Percentiles rank a stretch among this genome's conserved stretches.
These are phyloP conservation scores for Thozetella sp. DNA, from an alignment of 495 filamentous ascomycete species.

Conservation along the genomic window DNA sequence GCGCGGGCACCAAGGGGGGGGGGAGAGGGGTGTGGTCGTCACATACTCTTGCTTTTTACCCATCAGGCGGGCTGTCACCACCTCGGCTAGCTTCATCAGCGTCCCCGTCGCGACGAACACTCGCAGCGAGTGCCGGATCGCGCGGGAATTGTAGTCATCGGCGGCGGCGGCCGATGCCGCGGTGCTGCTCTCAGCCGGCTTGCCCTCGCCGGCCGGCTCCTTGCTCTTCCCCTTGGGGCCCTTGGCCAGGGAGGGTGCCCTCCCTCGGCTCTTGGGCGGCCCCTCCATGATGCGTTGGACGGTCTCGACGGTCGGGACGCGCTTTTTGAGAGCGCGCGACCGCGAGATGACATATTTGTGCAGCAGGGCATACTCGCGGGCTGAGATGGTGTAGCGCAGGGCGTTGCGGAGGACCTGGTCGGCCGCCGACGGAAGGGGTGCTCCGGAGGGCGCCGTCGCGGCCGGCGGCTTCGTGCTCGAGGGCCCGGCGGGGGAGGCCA, in stretches of 20 bases:
- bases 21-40: not conserved
- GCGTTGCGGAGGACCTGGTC: constrained; percentile 75
- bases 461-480: constrained; percentile 16
- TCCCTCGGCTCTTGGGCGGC: constrained; percentile 8
- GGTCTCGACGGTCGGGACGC: constrained; percentile 55
- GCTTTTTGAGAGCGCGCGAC: constrained; percentile 59
- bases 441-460: constrained; percentile 16
- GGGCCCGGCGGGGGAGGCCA: constrained; percentile 28
- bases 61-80: constrained; percentile 49
- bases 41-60: constrained; percentile 47
- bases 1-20: not conserved
- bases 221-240: constrained; percentile 20
- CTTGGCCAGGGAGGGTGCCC: constrained; percentile 9
- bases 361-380: constrained; percentile 80
- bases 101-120: constrained; percentile 73
- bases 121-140: constrained; percentile 74
- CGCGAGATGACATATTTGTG: constrained; percentile 77
- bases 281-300: constrained; percentile 51
- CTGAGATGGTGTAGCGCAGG: constrained; percentile 80
- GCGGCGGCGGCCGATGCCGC: constrained; percentile 10
- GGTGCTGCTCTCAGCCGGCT: not conserved
- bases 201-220: constrained; percentile 15
- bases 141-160: constrained; percentile 78
- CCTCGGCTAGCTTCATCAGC: constrained; percentile 69
- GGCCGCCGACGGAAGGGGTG: constrained; percentile 38